phyloP scores from a whole-genome alignment of 2,329 filamentous ascomycete species.

The Paraphaeosphaeria minitans region DNA sequence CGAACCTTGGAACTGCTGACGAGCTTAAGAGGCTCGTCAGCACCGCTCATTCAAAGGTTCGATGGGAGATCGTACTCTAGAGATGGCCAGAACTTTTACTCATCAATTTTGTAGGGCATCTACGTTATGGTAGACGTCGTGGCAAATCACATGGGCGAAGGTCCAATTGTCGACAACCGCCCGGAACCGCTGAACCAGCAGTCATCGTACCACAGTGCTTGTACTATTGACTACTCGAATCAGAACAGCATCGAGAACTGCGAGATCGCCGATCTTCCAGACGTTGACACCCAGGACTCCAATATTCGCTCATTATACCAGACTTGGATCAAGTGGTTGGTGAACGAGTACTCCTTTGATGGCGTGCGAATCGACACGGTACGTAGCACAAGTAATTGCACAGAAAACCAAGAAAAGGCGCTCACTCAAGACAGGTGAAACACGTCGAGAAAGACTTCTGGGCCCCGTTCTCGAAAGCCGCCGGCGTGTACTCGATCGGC shows the following conservation, averaged over 20 bases:
- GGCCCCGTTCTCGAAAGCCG: slow-evolving; percentile 57
- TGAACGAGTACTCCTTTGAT: slow-evolving; percentile 49
- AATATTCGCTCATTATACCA: slow-evolving; percentile 32
- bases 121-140: slow-evolving; percentile 61
- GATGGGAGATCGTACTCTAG: neutral
- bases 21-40: slow-evolving; percentile 55
- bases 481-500: slow-evolving; percentile 65
- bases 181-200: slow-evolving; percentile 35
- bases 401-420: neutral
- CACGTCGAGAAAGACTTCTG: slow-evolving; percentile 66
- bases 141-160: slow-evolving; percentile 53
- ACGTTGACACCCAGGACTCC: slow-evolving; percentile 33
- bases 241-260: slow-evolving; percentile 40
- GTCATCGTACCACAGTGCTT: slow-evolving; percentile 33
- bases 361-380: slow-evolving; percentile 64
- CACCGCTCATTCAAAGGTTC: slow-evolving; percentile 55
- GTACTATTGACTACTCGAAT: slow-evolving; percentile 39
- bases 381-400: neutral
- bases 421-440: slow-evolving; percentile 50
- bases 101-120: slow-evolving; percentile 29
- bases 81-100: neutral
- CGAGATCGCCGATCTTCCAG: slow-evolving; percentile 37
- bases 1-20: slow-evolving; percentile 54
- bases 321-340: slow-evolving; percentile 39
- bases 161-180: slow-evolving; percentile 32